Evolutionary conservation across 345 rosid species (phyloP).

Genomic region (Eucalyptus grandis): DNA sequence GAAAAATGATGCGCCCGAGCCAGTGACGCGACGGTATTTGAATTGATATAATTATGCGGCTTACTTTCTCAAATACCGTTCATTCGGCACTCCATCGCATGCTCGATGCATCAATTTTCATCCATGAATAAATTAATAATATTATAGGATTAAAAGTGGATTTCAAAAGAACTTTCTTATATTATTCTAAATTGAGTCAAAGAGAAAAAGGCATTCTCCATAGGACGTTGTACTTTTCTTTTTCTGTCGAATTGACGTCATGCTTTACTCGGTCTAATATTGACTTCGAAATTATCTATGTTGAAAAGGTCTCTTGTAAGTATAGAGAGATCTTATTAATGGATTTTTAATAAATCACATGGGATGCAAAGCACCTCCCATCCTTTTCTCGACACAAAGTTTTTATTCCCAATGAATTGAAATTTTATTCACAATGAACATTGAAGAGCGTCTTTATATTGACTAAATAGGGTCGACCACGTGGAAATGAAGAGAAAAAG

Average conservation of each 20-base stretch:
- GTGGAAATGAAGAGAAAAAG: not conserved
- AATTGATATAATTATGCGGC: not conserved
- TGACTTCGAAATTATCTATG: not conserved
- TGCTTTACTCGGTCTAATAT: not conserved
- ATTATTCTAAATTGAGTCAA: not conserved
- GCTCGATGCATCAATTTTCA: rapidly evolving
- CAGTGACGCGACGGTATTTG: not conserved
- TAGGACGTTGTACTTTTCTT: rapidly evolving
- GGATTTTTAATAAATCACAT: not conserved
- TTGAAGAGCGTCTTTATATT: not conserved
- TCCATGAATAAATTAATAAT: not conserved
- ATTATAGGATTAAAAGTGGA: rapidly evolving
- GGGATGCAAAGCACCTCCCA: not conserved
- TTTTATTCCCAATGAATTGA: not conserved
- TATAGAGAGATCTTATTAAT: not conserved
- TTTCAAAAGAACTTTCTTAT: not conserved
- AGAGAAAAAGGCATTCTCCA: not conserved
- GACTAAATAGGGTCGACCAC: not conserved
- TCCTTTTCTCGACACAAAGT: too few relatives aligned
- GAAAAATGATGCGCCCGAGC: not conserved
- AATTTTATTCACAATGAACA: not conserved
- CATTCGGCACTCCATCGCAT: not conserved
- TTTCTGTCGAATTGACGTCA: not conserved
- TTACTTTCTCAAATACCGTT: not conserved
- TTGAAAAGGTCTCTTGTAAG: rapidly evolving